Evolutionary conservation across 352 stramenopile genomes (phyloP).

Genomic region (Peronospora farinosa): DNA sequence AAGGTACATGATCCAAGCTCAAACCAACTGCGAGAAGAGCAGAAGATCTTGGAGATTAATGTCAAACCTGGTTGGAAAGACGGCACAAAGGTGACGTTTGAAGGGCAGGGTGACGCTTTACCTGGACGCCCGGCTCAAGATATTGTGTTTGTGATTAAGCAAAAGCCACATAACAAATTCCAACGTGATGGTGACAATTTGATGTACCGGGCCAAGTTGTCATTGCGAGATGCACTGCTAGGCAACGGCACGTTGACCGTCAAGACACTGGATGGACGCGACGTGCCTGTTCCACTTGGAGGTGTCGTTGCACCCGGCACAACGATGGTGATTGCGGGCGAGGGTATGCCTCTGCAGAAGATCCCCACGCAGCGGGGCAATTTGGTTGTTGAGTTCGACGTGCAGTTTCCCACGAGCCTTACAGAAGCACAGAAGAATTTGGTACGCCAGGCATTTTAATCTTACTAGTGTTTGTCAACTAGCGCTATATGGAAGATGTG

Average conservation of each 20-base stretch:
- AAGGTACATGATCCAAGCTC: constrained; percentile 77
- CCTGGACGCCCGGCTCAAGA: constrained; percentile 90
- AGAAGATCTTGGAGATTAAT: constrained; percentile 92
- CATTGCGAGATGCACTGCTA: constrained; percentile 92
- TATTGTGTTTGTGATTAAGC: constrained; percentile 92
- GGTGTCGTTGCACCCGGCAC: constrained; percentile 89
- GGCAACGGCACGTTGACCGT: constrained; percentile 88
- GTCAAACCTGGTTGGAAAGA: constrained; percentile 95
- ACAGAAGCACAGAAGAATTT: constrained; percentile 64
- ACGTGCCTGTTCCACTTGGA: constrained; percentile 86
- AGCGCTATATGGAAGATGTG: background rate
- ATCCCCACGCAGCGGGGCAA: constrained; percentile 80
- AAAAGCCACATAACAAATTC: constrained; percentile 89
- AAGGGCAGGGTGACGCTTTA: constrained; percentile 85
- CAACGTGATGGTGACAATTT: constrained; percentile 93
- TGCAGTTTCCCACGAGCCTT: constrained; percentile 93
- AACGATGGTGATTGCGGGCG: constrained; percentile 88
- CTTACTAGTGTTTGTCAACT: background rate
- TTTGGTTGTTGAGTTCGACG: constrained; percentile 94
- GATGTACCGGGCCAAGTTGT: constrained; percentile 91
- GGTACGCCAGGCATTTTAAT: constrained; percentile 68
- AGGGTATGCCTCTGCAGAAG: constrained; percentile 94
- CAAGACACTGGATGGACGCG: constrained; percentile 90
- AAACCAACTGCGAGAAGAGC: constrained; percentile 90
- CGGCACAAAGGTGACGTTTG: constrained; percentile 95